Evolutionary conservation across 2,329 filamentous ascomycete species (phyloP), one percentile per base, ranked within the genome.

Genomic region (Zymoseptoria passerinii): DNA sequence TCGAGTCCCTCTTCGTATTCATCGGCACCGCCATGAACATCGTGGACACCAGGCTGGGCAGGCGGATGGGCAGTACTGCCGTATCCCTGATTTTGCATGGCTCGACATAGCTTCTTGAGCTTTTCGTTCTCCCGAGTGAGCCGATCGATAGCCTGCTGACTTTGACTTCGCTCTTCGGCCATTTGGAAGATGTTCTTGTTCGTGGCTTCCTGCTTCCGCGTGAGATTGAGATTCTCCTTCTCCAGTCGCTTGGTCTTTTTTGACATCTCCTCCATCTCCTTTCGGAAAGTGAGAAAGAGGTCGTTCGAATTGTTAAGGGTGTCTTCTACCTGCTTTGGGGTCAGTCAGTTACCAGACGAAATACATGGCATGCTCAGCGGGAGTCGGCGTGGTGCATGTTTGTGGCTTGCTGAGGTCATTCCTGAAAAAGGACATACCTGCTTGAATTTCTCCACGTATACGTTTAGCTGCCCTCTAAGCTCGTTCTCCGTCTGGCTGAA

Each of bases 211-310:
- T 96, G 92, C 74, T 96, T 96, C 57, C 92, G 85, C 65, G 90
- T 95, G 54, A 96, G 82, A 18, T 84, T 87, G 67, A 94, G 87
- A 69, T 99, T 97, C 71, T 99, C 94, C 76, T 96, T 96, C 74
- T 99, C 94, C 55, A 99, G 80, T 27, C 91, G 87, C 75, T 96
- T 96, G 5, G 92, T 96, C 78, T 97, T 97, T 78, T 96, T 96
- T 0, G 92, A 96, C 92, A 97, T 97, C 71, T 97, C 94, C 76
- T 97, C 94, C 92, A 97, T 97, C 76, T 97, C 94, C 77, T 96
- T 96, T 56, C 92, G 85, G 76, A 97, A 97, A 0, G 94, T 96
- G 66, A 96, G 79, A 75, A 97, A 97, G 56, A 97, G 80, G 72
- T 97, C 94, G 77, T 97, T 97, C 75, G 90, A 96, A 73, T 96